A percentile compares a stretch with the other conserved stretches of the same genome.
These are phyloP conservation scores for Ustilago hordei DNA, from an alignment of 1,284 basidiomycete genomes.

Conservation along the genomic window DNA sequence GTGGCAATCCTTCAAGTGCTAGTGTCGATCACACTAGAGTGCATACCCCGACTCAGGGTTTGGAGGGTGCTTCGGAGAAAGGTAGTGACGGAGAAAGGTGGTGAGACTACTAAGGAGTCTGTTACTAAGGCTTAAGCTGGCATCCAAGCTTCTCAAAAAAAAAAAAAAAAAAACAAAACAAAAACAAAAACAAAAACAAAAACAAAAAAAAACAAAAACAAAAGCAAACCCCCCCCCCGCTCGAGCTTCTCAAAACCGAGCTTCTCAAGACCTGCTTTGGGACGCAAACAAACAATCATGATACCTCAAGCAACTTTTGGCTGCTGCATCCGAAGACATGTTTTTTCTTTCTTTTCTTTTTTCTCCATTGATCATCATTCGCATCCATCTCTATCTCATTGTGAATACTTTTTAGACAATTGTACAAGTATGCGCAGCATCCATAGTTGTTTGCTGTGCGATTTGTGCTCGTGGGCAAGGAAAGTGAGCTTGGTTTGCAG, in stretches of 20 bases:
- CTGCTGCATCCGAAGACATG: not conserved
- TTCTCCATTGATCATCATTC: not conserved
- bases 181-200: no score
- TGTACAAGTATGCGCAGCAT: not conserved
- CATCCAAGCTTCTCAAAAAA: not conserved
- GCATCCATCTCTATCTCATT: not conserved
- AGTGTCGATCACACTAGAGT: conserved; percentile 34
- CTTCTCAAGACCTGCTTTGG: no score
- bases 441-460: not conserved
- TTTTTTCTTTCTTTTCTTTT: not conserved
- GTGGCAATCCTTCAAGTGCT: conserved; percentile 16
- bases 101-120: conserved; percentile 12
- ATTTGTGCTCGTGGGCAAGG: no score
- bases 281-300: not conserved
- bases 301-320: not conserved
- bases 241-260: no score
- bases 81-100: conserved; percentile 6
- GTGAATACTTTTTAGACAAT: not conserved
- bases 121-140: not conserved
- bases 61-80: conserved; percentile 22
- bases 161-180: not conserved
- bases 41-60: conserved; percentile 29
- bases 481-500: no score
- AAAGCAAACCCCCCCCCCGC: no score
- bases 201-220: no score